Conservation (phyloP, 805 yeast genomes). For the Saccharomycopsis lassenensis region DNA sequence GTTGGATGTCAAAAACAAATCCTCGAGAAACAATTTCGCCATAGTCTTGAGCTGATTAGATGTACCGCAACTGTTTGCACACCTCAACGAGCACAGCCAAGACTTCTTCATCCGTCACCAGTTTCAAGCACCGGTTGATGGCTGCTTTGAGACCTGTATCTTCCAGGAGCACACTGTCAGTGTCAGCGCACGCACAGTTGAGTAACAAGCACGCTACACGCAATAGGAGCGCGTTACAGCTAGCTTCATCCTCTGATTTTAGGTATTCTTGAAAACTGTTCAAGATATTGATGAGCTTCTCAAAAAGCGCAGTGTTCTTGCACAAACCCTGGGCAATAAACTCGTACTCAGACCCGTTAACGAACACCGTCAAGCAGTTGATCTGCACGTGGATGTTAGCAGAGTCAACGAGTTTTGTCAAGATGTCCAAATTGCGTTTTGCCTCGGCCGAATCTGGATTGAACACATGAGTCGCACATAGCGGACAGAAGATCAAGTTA, state of each 20-base stretch:
- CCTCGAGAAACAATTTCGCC: conserved; percentile 15
- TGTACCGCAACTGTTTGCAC: conserved; percentile 3
- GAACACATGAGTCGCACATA: conserved; percentile 20
- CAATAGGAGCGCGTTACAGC: conserved; percentile 8
- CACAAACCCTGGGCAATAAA: conserved; percentile 17
- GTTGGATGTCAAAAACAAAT: conserved; percentile 7
- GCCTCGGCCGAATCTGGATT: conserved; percentile 22
- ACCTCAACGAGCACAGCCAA: conserved; percentile 8
- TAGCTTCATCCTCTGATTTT: conserved; percentile 3
- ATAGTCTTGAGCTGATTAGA: conserved; percentile 5
- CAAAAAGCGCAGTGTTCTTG: conserved; percentile 11
- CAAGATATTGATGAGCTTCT: conserved; percentile 13
- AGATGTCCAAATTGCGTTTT: conserved; percentile 18
- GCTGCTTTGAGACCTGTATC: conserved; percentile 8
- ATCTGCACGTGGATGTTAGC: conserved; percentile 19
- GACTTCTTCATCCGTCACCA: conserved; percentile 7
- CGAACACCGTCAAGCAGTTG: conserved; percentile 21
- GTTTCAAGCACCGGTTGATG: conserved; percentile 1
- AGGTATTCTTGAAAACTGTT: conserved; percentile 9
- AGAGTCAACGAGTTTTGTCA: conserved; percentile 20
- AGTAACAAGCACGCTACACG: conserved; percentile 15
- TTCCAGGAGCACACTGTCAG: not conserved
- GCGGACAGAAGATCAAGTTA: conserved; percentile 31
- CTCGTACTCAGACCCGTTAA: conserved; percentile 22
- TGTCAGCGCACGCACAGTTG: conserved; percentile 6